phyloP scores from a whole-genome alignment of 2,329 filamentous ascomycete genomes.

The Zymoseptoria ardabiliae region DNA sequence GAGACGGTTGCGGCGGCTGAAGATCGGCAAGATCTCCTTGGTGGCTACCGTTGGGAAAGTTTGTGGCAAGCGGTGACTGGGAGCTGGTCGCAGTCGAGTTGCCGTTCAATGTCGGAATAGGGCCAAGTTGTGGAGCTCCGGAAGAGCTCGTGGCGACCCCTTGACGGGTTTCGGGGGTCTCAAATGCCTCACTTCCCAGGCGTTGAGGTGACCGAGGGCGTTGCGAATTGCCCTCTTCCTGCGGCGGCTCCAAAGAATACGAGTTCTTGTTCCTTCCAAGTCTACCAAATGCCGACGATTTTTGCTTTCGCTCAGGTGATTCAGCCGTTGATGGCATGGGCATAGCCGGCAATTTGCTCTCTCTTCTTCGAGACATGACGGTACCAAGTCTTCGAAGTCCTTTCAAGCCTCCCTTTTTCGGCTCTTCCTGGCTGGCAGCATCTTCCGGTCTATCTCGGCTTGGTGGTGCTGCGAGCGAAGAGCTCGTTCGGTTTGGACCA shows the following conservation, averaged over 20 bases:
- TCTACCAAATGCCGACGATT: conserved; percentile 48
- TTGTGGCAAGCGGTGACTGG: conserved; percentile 5
- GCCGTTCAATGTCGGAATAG: conserved; percentile 20
- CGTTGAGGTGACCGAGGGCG: conserved; percentile 27
- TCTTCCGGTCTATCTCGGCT: conserved; percentile 15
- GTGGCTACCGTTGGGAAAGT: conserved; percentile 26
- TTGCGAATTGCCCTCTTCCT: conserved; percentile 18
- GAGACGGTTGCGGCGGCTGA: conserved; percentile 23
- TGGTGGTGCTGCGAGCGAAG: neutral
- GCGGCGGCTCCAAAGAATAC: conserved; percentile 32
- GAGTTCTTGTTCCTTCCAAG: conserved; percentile 54
- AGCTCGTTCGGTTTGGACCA: conserved; percentile 1
- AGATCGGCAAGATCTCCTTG: conserved; percentile 29
- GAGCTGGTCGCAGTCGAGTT: conserved; percentile 2
- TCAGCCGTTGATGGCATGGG: conserved; percentile 25
- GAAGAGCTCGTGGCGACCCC: conserved; percentile 5
- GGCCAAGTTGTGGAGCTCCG: conserved; percentile 9
- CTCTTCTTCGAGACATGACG: conserved; percentile 55
- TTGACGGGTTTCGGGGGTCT: conserved; percentile 13
- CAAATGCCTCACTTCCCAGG: conserved; percentile 26
- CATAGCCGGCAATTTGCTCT: conserved; percentile 46
- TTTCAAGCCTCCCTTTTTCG: conserved; percentile 42
- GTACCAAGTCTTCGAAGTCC: conserved; percentile 54
- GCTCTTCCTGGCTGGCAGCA: conserved; percentile 32
- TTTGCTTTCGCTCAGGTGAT: conserved; percentile 50